These are phyloP conservation scores for Mercurialis annua DNA, from an alignment of 345 rosid species.

Conservation along the genomic window DNA sequence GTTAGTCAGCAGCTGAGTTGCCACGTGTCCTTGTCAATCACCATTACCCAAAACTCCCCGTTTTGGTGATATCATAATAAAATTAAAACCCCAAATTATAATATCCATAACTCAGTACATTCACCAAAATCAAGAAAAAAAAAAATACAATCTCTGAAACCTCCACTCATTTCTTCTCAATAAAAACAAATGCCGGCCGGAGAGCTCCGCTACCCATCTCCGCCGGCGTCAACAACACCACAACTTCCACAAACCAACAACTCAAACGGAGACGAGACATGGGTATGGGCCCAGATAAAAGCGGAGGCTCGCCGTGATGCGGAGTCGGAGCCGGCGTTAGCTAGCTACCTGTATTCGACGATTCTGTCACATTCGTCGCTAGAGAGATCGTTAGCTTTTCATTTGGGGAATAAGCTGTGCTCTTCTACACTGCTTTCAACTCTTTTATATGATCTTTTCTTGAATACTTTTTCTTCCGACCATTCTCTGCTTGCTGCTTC, in stretches of 20 bases:
- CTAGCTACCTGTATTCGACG: slow-evolving; percentile 93
- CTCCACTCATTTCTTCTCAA: background rate
- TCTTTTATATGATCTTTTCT: slow-evolving; percentile 86
- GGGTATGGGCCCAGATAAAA: slow-evolving; percentile 82
- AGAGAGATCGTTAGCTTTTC: slow-evolving; percentile 84
- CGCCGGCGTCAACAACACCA: slow-evolving; percentile 17
- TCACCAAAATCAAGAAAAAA: no score
- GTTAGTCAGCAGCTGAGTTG: no score
- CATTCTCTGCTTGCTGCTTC: slow-evolving; percentile 71
- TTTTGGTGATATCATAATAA: background rate
- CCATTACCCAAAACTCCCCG: background rate
- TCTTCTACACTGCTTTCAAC: slow-evolving; percentile 95
- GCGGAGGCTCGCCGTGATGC: slow-evolving; percentile 92
- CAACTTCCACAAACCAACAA: background rate
- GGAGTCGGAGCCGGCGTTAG: slow-evolving; percentile 90
- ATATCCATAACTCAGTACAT: no score
- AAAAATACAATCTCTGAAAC: background rate
- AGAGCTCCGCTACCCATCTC: slow-evolving; percentile 39
- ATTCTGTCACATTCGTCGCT: slow-evolving; percentile 87
- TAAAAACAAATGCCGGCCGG: slow-evolving; percentile 52
- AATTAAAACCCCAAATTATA: background rate
- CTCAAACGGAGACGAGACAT: slow-evolving; percentile 46
- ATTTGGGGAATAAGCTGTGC: slow-evolving; percentile 93
- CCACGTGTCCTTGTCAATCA: background rate
- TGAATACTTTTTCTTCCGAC: slow-evolving; percentile 74